These are phyloP conservation scores for Chytriomyces sp. DNA, from an alignment of 192 early-diverging fungal genomes.

Conservation along the genomic window DNA sequence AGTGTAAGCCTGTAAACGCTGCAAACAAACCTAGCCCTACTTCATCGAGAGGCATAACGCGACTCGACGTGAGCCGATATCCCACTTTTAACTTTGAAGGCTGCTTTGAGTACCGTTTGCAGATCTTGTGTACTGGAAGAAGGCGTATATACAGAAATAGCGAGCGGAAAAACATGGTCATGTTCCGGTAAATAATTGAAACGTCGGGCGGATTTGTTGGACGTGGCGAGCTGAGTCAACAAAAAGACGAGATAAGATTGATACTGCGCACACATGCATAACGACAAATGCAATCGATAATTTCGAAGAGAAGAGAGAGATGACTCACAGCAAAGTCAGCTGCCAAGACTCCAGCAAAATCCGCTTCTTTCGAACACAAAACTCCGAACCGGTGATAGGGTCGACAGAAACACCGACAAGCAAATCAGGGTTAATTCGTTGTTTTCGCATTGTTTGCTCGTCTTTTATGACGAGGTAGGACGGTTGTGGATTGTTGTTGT, in stretches of 20 bases:
- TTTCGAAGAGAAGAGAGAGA: no score
- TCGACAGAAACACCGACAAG: conserved; percentile 44
- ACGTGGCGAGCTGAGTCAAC: conserved; percentile 37
- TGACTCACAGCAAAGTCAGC: conserved; percentile 56
- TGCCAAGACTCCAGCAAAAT: conserved; percentile 89
- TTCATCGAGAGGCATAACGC: conserved; percentile 59
- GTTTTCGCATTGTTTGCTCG: conserved; percentile 62
- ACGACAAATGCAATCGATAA: no score
- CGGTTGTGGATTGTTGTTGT: no score
- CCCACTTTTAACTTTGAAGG: conserved; percentile 56
- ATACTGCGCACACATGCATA: no score
- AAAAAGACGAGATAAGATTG: no score
- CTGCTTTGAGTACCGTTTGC: conserved; percentile 49
- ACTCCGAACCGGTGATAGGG: conserved; percentile 38
- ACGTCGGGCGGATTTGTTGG: conserved; percentile 62
- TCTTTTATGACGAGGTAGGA: conserved; percentile 66
- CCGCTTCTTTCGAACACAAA: conserved; percentile 39
- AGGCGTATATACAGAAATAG: conserved; percentile 79
- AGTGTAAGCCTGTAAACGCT: conserved; percentile 6
- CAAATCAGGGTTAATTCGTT: conserved; percentile 50
- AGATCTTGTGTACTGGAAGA: conserved; percentile 72
- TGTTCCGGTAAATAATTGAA: conserved; percentile 86
- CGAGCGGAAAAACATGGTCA: conserved; percentile 89
- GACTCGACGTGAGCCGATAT: conserved; percentile 66
- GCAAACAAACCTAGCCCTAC: conserved; percentile 70